phyloP scores from a whole-genome alignment of 176 grass and related monocot species.

The bread wheat (Triticum aestivum) region IWGSC_CS_RefSeq_v2.1 NC_057810.1:26940527-26941026 shows the following conservation, averaged over 20 bases:
- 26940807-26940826: conserved; percentile 72
- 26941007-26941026: conserved; percentile 97
- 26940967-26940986: conserved; percentile 62
- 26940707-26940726: conserved; percentile 95
- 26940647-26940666: conserved; percentile 73
- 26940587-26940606: conserved; percentile 70
- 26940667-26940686: conserved; percentile 56
- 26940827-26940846: conserved; percentile 74
- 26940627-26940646: conserved; percentile 72
- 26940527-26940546: conserved; percentile 54
- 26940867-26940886: conserved; percentile 73
- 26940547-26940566: conserved; percentile 74
- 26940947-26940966: conserved; percentile 83
- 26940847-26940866: conserved; percentile 51
- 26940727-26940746: conserved; percentile 79
- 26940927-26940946: conserved; percentile 70
- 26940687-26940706: conserved; percentile 93
- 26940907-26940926: conserved; percentile 76
- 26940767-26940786: conserved; percentile 83
- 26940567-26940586: conserved; percentile 74
- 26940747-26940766: conserved; percentile 74
- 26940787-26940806: conserved; percentile 82
- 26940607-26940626: conserved; percentile 92
- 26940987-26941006: conserved; percentile 76
- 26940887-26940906: conserved; percentile 81